Percentiles rank a stretch among this genome's conserved stretches.
Evolutionary conservation across 2,329 filamentous ascomycete species (phyloP).

Genomic region (Claviceps digitariae): DNA sequence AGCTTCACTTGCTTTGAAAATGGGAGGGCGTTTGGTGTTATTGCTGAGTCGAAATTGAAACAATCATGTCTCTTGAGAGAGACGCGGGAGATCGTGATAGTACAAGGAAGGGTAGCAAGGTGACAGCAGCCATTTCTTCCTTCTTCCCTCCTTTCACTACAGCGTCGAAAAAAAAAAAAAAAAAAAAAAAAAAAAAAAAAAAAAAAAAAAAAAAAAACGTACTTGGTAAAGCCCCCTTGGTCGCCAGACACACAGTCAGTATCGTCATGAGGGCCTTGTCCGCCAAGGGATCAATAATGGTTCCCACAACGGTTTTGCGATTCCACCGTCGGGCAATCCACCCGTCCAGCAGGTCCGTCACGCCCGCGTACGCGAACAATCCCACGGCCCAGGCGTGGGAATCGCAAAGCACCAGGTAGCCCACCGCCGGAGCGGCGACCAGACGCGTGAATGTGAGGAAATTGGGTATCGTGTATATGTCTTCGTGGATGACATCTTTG

Average conservation of each 20-base stretch:
- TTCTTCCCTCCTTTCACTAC: not conserved
- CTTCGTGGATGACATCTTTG: conserved; percentile 45
- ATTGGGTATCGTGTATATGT: conserved; percentile 96
- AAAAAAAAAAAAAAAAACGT: conserved; percentile 17
- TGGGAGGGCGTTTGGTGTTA: too few relatives aligned
- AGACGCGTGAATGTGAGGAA: conserved; percentile 80
- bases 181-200: too few relatives aligned
- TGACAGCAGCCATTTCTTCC: too few relatives aligned
- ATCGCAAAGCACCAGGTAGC: conserved; percentile 78
- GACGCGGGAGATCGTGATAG: too few relatives aligned
- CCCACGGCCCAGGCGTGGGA: conserved; percentile 65
- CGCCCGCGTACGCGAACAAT: conserved; percentile 82
- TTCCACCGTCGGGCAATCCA: conserved; percentile 86
- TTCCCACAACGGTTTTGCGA: conserved; percentile 84
- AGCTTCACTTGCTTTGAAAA: not conserved
- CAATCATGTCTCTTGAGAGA: too few relatives aligned
- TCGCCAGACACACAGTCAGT: conserved; percentile 69
- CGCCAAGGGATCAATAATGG: conserved; percentile 90
- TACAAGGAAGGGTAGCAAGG: too few relatives aligned
- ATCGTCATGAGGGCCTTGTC: conserved; percentile 96
- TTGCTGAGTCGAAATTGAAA: too few relatives aligned
- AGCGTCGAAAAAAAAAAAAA: not conserved
- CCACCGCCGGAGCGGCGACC: conserved; percentile 67
- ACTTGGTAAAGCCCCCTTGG: conserved; percentile 72
- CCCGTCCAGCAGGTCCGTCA: conserved; percentile 86